Evolutionary conservation across 768 basidiomycete species (phyloP).

Genomic region (Russula brevipes): DNA sequence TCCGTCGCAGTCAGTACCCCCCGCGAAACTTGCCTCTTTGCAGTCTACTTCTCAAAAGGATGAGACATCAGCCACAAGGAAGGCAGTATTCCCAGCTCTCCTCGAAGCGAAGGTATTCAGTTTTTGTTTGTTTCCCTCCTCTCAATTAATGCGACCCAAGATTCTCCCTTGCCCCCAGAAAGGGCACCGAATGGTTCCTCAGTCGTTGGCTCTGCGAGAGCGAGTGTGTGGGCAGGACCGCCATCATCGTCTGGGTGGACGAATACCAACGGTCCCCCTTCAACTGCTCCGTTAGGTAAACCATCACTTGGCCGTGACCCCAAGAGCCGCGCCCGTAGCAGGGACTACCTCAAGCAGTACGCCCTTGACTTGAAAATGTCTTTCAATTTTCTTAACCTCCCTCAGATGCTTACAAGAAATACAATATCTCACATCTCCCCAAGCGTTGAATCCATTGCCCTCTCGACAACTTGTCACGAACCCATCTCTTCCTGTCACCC

Average conservation of each 20-base stretch:
- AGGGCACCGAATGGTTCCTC: constrained; percentile 39
- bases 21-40: constrained; percentile 59
- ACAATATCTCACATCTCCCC: constrained; percentile 92
- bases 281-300: constrained; percentile 47
- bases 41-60: constrained; percentile 64
- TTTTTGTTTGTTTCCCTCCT: constrained; percentile 11
- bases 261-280: constrained; percentile 42
- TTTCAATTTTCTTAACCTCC: constrained; percentile 32
- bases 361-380: constrained; percentile 88
- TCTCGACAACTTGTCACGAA: constrained; percentile 74
- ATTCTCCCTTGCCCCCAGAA: constrained; percentile 68
- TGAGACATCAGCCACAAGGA: constrained; percentile 69
- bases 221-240: constrained; percentile 48
- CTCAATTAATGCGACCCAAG: constrained; percentile 35
- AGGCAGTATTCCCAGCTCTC: constrained; percentile 77
- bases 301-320: constrained; percentile 83
- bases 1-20: constrained; percentile 45
- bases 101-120: constrained; percentile 71
- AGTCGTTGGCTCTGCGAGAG: constrained; percentile 45
- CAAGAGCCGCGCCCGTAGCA: constrained; percentile 89
- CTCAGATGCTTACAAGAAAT: constrained; percentile 93
- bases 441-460: constrained; percentile 95
- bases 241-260: constrained; percentile 44
- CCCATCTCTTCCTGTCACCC: constrained; percentile 54
- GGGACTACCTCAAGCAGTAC: constrained; percentile 96